Conservation (phyloP, 805 yeast species). For the Starmerella powellii region DNA sequence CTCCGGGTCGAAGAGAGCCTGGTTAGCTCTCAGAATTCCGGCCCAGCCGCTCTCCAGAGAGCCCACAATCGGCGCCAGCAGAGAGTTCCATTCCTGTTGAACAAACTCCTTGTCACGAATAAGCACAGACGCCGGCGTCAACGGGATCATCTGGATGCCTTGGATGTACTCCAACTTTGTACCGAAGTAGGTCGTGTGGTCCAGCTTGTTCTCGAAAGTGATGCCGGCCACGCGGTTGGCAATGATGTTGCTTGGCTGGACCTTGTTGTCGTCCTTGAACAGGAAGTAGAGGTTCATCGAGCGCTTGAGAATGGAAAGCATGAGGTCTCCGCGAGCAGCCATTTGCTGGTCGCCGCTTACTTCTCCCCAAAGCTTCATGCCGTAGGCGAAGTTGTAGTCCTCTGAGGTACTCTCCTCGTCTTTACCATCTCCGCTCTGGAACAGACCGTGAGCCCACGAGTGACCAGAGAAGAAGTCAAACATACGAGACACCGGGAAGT, state of each 20-base stretch:
- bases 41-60: slow-evolving; percentile 44
- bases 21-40: slow-evolving; percentile 58
- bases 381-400: slow-evolving; percentile 62
- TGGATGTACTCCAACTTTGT: slow-evolving; percentile 52
- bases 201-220: slow-evolving; percentile 62
- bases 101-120: slow-evolving; percentile 43
- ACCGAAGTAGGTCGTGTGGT: slow-evolving; percentile 66
- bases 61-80: slow-evolving; percentile 37
- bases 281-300: slow-evolving; percentile 47
- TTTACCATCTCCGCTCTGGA: slow-evolving; percentile 53
- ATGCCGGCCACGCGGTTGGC: slow-evolving; percentile 67
- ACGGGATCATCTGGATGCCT: slow-evolving; percentile 72
- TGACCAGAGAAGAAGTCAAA: slow-evolving; percentile 70
- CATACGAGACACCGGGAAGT: slow-evolving; percentile 55
- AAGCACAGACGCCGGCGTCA: slow-evolving; percentile 49
- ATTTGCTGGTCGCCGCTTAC: slow-evolving; percentile 43
- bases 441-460: slow-evolving; percentile 67
- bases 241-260: slow-evolving; percentile 43
- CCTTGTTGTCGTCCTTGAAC: slow-evolving; percentile 38
- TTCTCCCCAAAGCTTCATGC: slow-evolving; percentile 59
- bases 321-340: slow-evolving; percentile 48
- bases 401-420: slow-evolving; percentile 65
- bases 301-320: slow-evolving; percentile 44
- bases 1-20: slow-evolving; percentile 60
- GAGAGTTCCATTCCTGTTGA: slow-evolving; percentile 47